Conservation (phyloP, 2,329 filamentous ascomycete species). For the Graphium sp. region DNA sequence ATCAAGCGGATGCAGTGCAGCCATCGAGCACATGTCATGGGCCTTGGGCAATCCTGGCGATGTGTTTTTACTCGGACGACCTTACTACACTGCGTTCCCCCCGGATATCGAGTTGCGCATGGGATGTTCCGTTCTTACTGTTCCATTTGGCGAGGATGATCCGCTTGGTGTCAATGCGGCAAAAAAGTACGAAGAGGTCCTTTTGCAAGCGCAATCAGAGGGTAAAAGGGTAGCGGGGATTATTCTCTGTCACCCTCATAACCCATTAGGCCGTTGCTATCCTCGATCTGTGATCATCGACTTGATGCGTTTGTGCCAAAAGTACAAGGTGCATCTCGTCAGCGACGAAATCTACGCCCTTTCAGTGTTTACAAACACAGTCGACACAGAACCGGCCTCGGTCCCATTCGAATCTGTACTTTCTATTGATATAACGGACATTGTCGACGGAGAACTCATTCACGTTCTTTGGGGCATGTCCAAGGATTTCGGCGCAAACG, state of each 20-base stretch:
- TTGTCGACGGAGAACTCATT: slow-evolving; percentile 29
- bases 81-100: slow-evolving; percentile 29
- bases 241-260: slow-evolving; percentile 33
- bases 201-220: slow-evolving; percentile 17
- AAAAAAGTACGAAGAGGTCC: slow-evolving; percentile 22
- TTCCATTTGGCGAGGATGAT: slow-evolving; percentile 24
- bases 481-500: slow-evolving; percentile 40
- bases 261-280: slow-evolving; percentile 32
- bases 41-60: slow-evolving; percentile 20
- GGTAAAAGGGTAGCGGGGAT: slow-evolving; percentile 25
- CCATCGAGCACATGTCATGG: slow-evolving; percentile 22
- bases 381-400: slow-evolving; percentile 10
- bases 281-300: slow-evolving; percentile 17
- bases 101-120: slow-evolving; percentile 24
- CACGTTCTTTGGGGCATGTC: slow-evolving; percentile 31
- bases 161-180: slow-evolving; percentile 23
- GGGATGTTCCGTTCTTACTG: slow-evolving; percentile 20
- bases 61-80: slow-evolving; percentile 20
- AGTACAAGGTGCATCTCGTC: slow-evolving; percentile 32
- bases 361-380: slow-evolving; percentile 26
- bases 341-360: slow-evolving; percentile 32
- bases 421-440: slow-evolving; percentile 19
- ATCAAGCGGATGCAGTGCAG: slow-evolving; percentile 21
- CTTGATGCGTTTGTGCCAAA: slow-evolving; percentile 26
- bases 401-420: slow-evolving; percentile 26